Base-by-base conservation (phyloP, 2,329 filamentous ascomycete species). In the Cercospora sesami region DNA sequence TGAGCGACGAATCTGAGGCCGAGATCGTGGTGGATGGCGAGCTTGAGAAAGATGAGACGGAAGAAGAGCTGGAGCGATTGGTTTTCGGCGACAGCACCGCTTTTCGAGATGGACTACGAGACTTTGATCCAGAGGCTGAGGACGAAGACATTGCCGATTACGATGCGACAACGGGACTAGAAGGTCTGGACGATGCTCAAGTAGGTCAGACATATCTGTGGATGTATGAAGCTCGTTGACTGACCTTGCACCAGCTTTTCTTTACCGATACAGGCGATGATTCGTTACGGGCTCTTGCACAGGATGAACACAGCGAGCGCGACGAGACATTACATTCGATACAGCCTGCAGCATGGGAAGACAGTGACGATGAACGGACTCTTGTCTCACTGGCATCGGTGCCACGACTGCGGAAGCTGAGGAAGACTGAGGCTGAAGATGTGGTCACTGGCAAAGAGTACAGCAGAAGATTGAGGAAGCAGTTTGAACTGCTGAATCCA, bases 351-450 rank as follows among this genome's bases (percentile, higher is more conserved):
- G 91, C 89, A 1, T 99, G 95, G 95, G 89, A 94, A 73, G 95
- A 99, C 78, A 98, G 94, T 79, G 95, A 99, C 75, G 95, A 99
- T 77, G 95, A 98, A 77, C 87, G 92, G 64, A 83, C 97, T 70
- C 87, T 89, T 6, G 86, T 99, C 60, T 98, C 94, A 14, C 85
- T 99, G 45, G 91, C 92, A 3, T 86, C 88, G 28, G 89, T 90
- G 55, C 87, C 89, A 59, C 87, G 91, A 71, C 79, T 97, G 77
- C 88, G 94, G 72, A 98, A 98, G 80, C 83, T 99, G 70, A 87
- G 95, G 69, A 84, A 89, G 61, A 90, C 88, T 2, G 93, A 94
- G 76, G 87, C 86, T 1, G 95, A 99, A 75, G 95, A 99, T 78
- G 78, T 96, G 10, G 87, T 99, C 71, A 92, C 83, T 73, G 95